These are phyloP conservation scores for Suillus placidus DNA, from an alignment of 768 basidiomycete genomes.

Conservation along the genomic window DNA sequence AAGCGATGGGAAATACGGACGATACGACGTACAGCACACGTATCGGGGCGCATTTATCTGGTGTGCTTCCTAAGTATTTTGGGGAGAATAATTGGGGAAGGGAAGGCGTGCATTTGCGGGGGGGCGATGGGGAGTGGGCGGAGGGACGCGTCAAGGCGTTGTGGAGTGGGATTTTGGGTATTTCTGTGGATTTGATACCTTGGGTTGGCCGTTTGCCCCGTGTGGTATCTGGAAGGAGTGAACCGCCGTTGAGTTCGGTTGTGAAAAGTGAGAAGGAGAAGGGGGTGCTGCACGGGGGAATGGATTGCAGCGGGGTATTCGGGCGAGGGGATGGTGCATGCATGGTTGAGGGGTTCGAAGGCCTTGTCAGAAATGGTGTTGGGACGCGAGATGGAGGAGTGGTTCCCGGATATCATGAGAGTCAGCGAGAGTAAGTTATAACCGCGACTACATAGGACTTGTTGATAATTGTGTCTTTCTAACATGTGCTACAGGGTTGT, in stretches of 20 bases:
- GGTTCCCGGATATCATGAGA: slow-evolving; percentile 54
- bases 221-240: slow-evolving; percentile 46
- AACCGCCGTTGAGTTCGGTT: slow-evolving; percentile 17
- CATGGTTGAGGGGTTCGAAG: slow-evolving; percentile 66
- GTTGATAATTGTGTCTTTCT: no score
- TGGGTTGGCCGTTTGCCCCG: slow-evolving; percentile 73
- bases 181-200: slow-evolving; percentile 62
- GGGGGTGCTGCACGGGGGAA: slow-evolving; percentile 50
- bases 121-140: slow-evolving; percentile 32
- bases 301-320: slow-evolving; percentile 75
- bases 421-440: slow-evolving; percentile 38
- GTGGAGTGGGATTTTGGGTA: slow-evolving; percentile 69
- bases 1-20: slow-evolving; percentile 42
- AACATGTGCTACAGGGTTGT: no score
- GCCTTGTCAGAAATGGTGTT: slow-evolving; percentile 64
- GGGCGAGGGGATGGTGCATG: slow-evolving; percentile 76
- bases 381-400: slow-evolving; percentile 38
- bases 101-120: slow-evolving; percentile 25
- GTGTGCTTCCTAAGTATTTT: slow-evolving; percentile 58
- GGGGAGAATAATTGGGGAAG: slow-evolving; percentile 46
- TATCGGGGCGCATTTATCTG: slow-evolving; percentile 41
- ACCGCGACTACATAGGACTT: no score
- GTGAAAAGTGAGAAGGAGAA: slow-evolving; percentile 1
- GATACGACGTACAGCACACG: slow-evolving; percentile 37
- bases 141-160: slow-evolving; percentile 51